Evolutionary conservation across 345 rosid species (phyloP), one percentile per base, ranked within the genome.

Genomic region (Aquilaria yunnanensis): DNA sequence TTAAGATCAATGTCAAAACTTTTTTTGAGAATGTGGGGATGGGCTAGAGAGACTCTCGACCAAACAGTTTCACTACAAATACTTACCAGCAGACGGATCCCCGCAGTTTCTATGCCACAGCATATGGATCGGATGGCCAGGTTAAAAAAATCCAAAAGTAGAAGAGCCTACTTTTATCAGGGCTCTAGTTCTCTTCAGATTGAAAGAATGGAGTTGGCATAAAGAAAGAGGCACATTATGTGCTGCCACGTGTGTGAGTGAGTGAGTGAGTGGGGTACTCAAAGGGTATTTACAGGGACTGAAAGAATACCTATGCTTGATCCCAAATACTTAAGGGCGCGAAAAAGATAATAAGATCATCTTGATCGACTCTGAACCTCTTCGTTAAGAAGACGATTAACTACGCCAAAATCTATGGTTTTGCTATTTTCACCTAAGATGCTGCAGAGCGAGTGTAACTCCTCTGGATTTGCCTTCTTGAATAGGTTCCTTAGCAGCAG

Each of bases 381-480:
- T 67, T 75, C 87, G 32, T 70, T 67, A 32, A 92, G 80, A 58
- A 92, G 88, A 59, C 52, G 67, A 2, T 71, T 64, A 49, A 87
- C 68, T 60, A 78, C 58, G 72, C 69, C 73, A 54, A 14, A 68
- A 60, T 76, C 74, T 52, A 71, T 56, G 52, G 67, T 57, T 47
- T 80, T 47, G 70, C 66, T 79, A 54, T 72, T 68, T 23, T 73
- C 70, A 7, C 67, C 77, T 68, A 89, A 60, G 57, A 72, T 62
- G 74, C 72, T 66, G 57, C 71, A 61, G 56, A 92, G 84, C 13
- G 77, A 59, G 60, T 61, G 70, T 61, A 92, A 54, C 74, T 92
- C 98, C 70, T 76, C 85, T 41, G 74, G 60, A 77, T 74, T 80
- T 7, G 96, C 96, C 78, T 85, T 92, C 85, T 82, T 87, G 63